Evolutionary conservation across 768 basidiomycete species (phyloP).

Genomic region (Lactarius deliciosus): DNA sequence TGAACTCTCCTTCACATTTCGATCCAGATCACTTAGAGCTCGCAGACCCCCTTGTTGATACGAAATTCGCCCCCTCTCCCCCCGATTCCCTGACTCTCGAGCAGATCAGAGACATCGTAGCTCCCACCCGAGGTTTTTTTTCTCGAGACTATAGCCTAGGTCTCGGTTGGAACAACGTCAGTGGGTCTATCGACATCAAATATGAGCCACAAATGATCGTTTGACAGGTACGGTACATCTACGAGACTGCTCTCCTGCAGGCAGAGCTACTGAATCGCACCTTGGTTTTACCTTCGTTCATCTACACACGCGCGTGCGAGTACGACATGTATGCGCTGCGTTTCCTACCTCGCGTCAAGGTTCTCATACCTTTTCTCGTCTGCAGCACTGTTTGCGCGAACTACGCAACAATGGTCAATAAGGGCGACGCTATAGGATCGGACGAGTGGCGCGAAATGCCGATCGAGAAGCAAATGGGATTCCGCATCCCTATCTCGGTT

Average conservation of each 20-base stretch:
- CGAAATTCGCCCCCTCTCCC: neutral
- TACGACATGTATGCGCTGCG: constrained; percentile 37
- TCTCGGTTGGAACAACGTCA: constrained; percentile 50
- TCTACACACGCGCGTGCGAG: constrained; percentile 49
- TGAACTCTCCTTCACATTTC: neutral
- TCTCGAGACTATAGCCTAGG: constrained; percentile 45
- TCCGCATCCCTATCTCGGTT: constrained; percentile 38
- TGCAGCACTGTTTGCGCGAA: constrained; percentile 40
- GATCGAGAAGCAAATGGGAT: constrained; percentile 39
- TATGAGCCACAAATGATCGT: constrained; percentile 9
- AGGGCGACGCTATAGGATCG: constrained; percentile 43
- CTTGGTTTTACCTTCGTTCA: constrained; percentile 44
- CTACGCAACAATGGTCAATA: constrained; percentile 45
- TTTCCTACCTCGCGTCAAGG: constrained; percentile 13
- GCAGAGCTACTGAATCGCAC: constrained; percentile 45
- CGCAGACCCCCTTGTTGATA: neutral
- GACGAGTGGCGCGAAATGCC: constrained; percentile 45
- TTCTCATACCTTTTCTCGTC: neutral
- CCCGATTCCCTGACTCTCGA: constrained; percentile 35
- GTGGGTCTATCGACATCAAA: constrained; percentile 18
- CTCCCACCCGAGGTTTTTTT: constrained; percentile 44
- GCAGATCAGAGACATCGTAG: constrained; percentile 37
- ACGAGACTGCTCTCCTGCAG: constrained; percentile 47
- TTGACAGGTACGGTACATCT: constrained; percentile 48
- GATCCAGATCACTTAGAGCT: neutral